A percentile compares a stretch with the other conserved stretches of the same genome.
These are phyloP conservation scores for Elasticomyces elasticus DNA, from an alignment of 495 filamentous ascomycete genomes.

Conservation along the genomic window DNA sequence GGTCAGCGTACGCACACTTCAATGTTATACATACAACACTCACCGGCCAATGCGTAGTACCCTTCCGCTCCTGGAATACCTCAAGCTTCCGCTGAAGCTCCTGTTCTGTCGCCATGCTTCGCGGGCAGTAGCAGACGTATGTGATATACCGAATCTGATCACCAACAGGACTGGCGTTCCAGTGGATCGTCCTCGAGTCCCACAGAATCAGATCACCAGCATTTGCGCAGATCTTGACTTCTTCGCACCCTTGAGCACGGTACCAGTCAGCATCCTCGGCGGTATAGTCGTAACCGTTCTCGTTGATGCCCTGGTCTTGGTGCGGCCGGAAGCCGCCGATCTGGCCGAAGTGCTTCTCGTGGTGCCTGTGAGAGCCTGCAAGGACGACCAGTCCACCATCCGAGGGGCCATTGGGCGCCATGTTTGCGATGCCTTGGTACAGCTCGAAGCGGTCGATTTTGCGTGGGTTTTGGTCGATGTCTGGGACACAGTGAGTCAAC, in stretches of 20 bases:
- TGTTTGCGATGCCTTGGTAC: constrained; percentile 39
- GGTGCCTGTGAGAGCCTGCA: constrained; percentile 34
- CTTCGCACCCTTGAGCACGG: constrained; percentile 31
- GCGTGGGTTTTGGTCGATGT: constrained; percentile 38
- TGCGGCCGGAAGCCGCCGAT: constrained; percentile 6
- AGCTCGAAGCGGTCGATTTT: constrained; percentile 24
- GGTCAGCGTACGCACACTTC: neutral
- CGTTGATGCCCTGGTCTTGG: constrained; percentile 22
- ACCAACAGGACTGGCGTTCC: constrained; percentile 31
- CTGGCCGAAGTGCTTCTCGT: constrained; percentile 31
- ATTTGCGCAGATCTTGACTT: constrained; percentile 34
- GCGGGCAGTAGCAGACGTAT: constrained; percentile 38
- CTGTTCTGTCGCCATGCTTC: constrained; percentile 27
- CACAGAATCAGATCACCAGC: constrained; percentile 37
- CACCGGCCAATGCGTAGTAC: constrained; percentile 38
- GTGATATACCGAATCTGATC: constrained; percentile 35
- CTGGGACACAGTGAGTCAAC: constrained; percentile 19
- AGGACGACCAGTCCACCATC: constrained; percentile 38
- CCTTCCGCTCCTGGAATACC: constrained; percentile 29
- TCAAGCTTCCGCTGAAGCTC: constrained; percentile 30
- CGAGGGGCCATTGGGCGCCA: constrained; percentile 35
- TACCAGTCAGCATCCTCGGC: constrained; percentile 36
- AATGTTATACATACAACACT: constrained; percentile 15
- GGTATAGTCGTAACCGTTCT: constrained; percentile 33
- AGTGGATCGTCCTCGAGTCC: constrained; percentile 38